phyloP scores from a whole-genome alignment of 352 stramenopile genomes.

The Globisporangium splendens region DNA sequence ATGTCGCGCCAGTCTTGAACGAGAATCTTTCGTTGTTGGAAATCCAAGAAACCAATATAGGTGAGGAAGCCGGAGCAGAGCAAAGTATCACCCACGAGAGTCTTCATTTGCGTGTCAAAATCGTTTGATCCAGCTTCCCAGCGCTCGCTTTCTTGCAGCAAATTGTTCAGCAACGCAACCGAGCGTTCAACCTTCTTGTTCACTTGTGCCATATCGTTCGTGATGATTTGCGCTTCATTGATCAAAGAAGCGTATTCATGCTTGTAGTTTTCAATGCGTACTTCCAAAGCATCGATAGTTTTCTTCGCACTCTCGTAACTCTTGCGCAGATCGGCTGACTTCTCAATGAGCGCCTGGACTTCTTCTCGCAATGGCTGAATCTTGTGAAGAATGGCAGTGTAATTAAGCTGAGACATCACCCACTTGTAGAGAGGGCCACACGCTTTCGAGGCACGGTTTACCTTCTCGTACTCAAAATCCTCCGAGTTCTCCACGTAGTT shows the following conservation, averaged over 20 bases:
- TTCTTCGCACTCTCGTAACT: slow-evolving; percentile 91
- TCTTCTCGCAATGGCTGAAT: slow-evolving; percentile 98
- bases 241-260: slow-evolving; percentile 98
- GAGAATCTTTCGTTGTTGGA: slow-evolving; percentile 94
- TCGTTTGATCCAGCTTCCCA: slow-evolving; percentile 96
- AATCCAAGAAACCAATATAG: slow-evolving; percentile 98
- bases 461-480: slow-evolving; percentile 90
- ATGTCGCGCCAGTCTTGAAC: slow-evolving; percentile 94
- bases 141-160: slow-evolving; percentile 97
- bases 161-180: slow-evolving; percentile 96
- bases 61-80: slow-evolving; percentile 97
- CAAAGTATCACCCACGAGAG: slow-evolving; percentile 96
- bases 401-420: slow-evolving; percentile 98
- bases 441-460: slow-evolving; percentile 93
- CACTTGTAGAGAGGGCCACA: slow-evolving; percentile 99
- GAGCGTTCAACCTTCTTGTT: slow-evolving; percentile 97
- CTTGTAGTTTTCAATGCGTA: slow-evolving; percentile 98
- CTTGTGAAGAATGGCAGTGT: slow-evolving; percentile 97
- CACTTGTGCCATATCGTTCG: slow-evolving; percentile 97
- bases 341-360: slow-evolving; percentile 96
- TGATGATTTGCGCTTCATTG: slow-evolving; percentile 97
- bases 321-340: slow-evolving; percentile 89
- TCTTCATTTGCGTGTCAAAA: slow-evolving; percentile 96
- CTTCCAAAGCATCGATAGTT: slow-evolving; percentile 94
- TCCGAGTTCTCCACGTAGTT: slow-evolving; percentile 95